Evolutionary conservation across 495 filamentous ascomycete genomes (phyloP), one percentile per base, ranked within the genome.

Genomic region (Aspergillus campestris): DNA sequence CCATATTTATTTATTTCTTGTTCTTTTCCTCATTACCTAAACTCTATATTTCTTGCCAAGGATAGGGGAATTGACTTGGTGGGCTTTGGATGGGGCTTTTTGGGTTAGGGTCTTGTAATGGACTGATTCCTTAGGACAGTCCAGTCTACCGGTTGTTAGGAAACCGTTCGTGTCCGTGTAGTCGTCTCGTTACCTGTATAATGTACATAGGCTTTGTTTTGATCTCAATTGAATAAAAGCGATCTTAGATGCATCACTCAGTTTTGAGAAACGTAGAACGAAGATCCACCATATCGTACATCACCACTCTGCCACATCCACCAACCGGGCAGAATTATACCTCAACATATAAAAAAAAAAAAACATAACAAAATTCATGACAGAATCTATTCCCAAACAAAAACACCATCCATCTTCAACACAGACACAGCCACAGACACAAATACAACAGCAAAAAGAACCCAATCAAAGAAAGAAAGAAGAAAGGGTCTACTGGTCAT

Each of bases 151-250:
- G 18, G 18, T 24, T 24, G 18, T 2, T 24, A 24, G 18, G 18
- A 24, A 24, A 24, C 18, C 18, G 18, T 24, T 24, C 18, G 18
- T 24, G 18, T 24, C 18, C 18, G 4, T 24, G 18, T 24, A 4
- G 4, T 4, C 18, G 4, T 24, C 1, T 24, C 58, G 55, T 40
- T 54, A 57, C 48, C 53, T 52, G 47, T 56, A 50, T 55, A 53
- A 47, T 59, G 36, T 44, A 54, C 51, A 43, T 55, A 44, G 47
- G 53, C 45, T 47, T 50, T 42, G 32, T 52, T 49, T 50, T 35
- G 44, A 13, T 51, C 37, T 41, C 47, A 40, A 42, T 49, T 34
- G 47, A 48, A 53, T 46, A 57, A 53, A 51, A 57, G 45, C 49
- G 50, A 44, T 40, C 31, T 31, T 44, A 40, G 31, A 47, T 42